A percentile compares a stretch with the other conserved stretches of the same genome.
Conservation (phyloP, 1,284 basidiomycete species). For the Hymenochaete sp. region DNA sequence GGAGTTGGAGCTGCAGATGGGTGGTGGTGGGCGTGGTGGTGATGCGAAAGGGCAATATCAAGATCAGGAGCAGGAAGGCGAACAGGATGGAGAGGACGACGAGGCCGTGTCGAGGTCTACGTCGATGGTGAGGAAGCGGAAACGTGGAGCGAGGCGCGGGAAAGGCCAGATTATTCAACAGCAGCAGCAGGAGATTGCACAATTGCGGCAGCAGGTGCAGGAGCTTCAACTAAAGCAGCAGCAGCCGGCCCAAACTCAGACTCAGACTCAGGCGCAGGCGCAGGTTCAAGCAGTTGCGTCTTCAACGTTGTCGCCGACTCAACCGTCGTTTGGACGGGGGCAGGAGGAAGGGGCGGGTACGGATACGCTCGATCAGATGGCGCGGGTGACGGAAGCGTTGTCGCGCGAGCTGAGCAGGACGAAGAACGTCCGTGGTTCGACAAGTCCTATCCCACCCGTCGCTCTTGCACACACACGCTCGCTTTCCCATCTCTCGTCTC, state of each 20-base stretch:
- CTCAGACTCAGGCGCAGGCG: slow-evolving; percentile 1
- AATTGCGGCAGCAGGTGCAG: slow-evolving; percentile 11
- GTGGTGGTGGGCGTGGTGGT: background rate
- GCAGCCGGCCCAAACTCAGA: slow-evolving; percentile 3
- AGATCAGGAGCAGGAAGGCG: slow-evolving; percentile 7
- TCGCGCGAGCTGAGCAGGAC: slow-evolving; percentile 75
- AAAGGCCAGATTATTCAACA: slow-evolving; percentile 35
- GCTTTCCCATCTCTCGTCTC: slow-evolving; percentile 18
- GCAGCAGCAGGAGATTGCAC: slow-evolving; percentile 13
- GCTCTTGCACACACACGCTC: slow-evolving; percentile 9
- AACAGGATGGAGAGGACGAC: slow-evolving; percentile 17
- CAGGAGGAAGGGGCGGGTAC: slow-evolving; percentile 32
- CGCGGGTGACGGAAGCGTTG: slow-evolving; percentile 71
- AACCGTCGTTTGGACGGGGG: slow-evolving; percentile 14
- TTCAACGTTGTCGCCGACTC: slow-evolving; percentile 18
- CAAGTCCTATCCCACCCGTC: background rate
- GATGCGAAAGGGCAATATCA: background rate
- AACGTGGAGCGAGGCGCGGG: slow-evolving; percentile 69
- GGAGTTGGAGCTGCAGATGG: background rate
- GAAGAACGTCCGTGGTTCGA: slow-evolving; percentile 21
- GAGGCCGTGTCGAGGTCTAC: slow-evolving; percentile 41
- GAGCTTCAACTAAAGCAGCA: slow-evolving; percentile 8
- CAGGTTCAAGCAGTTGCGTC: background rate
- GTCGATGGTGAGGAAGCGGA: slow-evolving; percentile 62
- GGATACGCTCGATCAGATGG: slow-evolving; percentile 56